Evolutionary conservation across 257 asterid species (phyloP).

Genomic region (Plantago elongata): DNA sequence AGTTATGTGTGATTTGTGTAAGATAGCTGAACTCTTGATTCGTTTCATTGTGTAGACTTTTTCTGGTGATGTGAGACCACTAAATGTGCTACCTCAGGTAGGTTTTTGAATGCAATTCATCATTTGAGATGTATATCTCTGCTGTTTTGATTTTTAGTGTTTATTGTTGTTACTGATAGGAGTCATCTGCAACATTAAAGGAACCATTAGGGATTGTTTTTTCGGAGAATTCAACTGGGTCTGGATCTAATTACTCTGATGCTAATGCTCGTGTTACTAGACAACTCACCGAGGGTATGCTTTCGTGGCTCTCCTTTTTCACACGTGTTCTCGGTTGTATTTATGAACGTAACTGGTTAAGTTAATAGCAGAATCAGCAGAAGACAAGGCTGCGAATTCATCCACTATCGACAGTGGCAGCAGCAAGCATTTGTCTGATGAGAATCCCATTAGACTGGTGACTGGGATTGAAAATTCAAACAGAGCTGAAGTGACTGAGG

Average conservation of each 20-base stretch:
- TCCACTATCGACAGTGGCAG: slow-evolving; percentile 22
- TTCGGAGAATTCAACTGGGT: slow-evolving; percentile 7
- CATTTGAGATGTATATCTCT: slow-evolving; percentile 23
- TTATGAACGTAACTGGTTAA: slow-evolving; percentile 3
- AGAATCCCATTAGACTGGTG: slow-evolving; percentile 53
- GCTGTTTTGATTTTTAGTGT: slow-evolving; percentile 19
- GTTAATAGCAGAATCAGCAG: slow-evolving; percentile 30
- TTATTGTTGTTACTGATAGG: slow-evolving; percentile 14
- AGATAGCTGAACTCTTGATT: slow-evolving; percentile 16
- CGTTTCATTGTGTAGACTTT: slow-evolving; percentile 33
- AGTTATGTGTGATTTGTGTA: background rate
- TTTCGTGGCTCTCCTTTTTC: slow-evolving; percentile 7
- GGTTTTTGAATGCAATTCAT: slow-evolving; percentile 8
- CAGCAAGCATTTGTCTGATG: slow-evolving; percentile 26
- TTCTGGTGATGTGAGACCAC: slow-evolving; percentile 50
- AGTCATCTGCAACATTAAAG: slow-evolving; percentile 13
- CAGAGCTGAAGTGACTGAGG: slow-evolving; percentile 25
- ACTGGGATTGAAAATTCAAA: slow-evolving; percentile 26
- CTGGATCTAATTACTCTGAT: slow-evolving; percentile 3
- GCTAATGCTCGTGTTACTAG: slow-evolving; percentile 31
- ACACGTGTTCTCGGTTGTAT: slow-evolving; percentile 5
- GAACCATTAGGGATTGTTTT: slow-evolving; percentile 9
- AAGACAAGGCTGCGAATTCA: slow-evolving; percentile 25
- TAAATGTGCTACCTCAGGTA: slow-evolving; percentile 61
- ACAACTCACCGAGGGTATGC: slow-evolving; percentile 66